Evolutionary conservation across 139 green algal genomes (phyloP), one percentile per base, ranked within the genome.

Genomic region (Coccomyxa sp.): DNA sequence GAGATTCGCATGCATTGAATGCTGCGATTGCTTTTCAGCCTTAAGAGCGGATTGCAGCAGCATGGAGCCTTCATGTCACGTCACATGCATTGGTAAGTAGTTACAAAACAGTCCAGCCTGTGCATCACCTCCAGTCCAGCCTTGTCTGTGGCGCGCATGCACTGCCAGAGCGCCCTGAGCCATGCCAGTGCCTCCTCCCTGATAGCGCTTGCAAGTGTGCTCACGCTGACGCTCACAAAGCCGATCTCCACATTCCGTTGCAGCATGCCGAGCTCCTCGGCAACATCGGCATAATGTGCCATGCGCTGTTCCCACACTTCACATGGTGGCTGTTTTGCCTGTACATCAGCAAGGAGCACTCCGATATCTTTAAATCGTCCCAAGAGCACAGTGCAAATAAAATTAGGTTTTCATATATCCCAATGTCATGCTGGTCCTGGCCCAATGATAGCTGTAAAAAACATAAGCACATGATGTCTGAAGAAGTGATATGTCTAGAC

Each of bases 291-390:
- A 87, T 97, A 98, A 80, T 93, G 91, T 21, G 85, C 83, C 45
- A 97, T 87, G 81, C 91, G 94, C 75, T 96, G 92, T 90, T 97
- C 93, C 82, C 94, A 95, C 16, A 87, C 87, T 18, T 83, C 86
- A 28, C 80, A 78, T 4, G 79, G 81, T 21, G 92, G 93, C 30
- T 91, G 88, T 63, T 85, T 88, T 21, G 90, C 38, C 77, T 67
- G 17, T 21, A 81, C 13, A 18, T 13, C 32, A 45, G 38, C 18
- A 45, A 0, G 60, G 13, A 18, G 57, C 11, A 9, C 18, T 16
- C n/a, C 16, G 11, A 13, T 57, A 25, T 13, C 16, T 57, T 57
- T 25, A 79, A 11, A 25, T 58, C 27, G 17, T 58, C n/a, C n/a
- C n/a, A 58, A 25, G n/a, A 18, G 30, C n/a, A 21, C 18, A 57